Evolutionary conservation across 805 yeast species (phyloP), one percentile per base, ranked within the genome.

Genomic region (Pichia sporocuriosa): DNA sequence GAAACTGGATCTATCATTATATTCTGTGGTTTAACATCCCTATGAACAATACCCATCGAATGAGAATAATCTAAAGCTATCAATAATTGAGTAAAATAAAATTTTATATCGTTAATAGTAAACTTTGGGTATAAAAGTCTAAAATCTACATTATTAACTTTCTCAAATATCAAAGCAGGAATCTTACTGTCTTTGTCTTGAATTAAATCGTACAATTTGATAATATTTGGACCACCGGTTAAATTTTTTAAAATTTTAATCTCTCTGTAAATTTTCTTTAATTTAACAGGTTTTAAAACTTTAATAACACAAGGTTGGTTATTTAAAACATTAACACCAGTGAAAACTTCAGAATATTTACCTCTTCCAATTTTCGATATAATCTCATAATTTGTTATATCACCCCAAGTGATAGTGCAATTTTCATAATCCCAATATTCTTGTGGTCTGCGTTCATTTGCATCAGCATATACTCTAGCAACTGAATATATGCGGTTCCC

Each of bases 21-120:
- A 57, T 87, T 87, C 61, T 87, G 96, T 10, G 96, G 96, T 59
- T 87, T 87, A 38, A 87, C 96, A 63, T 87, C 96, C 59, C 96
- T 71, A 63, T 87, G 96, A 82, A 87, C 87, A 50, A 89, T 86
- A 28, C 97, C 97, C 81, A 84, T 84, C 6, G 94, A 83, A 66
- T 89, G 97, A 41, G 86, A 81, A 62, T 74, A 88, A 65, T 89
- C 94, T 49, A 89, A 70, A 0, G 96, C 96, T 43, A 69, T 73
- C 54, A 89, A 70, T 50, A 89, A 68, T 64, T 88, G 93, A 50
- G 71, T 79, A 76, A 89, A 85, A 64, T 89, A 89, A 65, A 63
- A 86, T 51, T 86, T 76, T 50, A 88, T 81, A 58, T 89, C 96
- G 39, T 66, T 63, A 53, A 81, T 79, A 17, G 78, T 70, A 54